Base-by-base conservation (phyloP, 1,139 yeast species). In the Saccharomyces hybrid region DNA sequence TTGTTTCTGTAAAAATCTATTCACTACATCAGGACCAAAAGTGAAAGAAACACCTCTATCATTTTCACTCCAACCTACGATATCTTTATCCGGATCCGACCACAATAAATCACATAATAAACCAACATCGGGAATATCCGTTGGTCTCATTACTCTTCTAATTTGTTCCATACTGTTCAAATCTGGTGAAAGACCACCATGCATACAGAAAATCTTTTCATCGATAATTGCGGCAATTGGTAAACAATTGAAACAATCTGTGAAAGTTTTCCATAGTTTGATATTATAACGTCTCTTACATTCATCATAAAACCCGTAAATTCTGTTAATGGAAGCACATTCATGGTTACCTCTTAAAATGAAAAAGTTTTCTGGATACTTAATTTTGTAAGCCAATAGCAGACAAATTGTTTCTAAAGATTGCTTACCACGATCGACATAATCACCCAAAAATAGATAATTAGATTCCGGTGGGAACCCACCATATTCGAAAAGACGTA, bases 41-140 rank as follows among this genome's bases (percentile, higher is more conserved):
- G 97, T 90, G 73, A 89, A 91, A n/a, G 96, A 88, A 56, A 91
- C 97, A 67, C 98, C 98, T 73, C 98, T 85, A 74, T 91, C 98
- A 71, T 91, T 91, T 75, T 91, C 98, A 61, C 95, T 86, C 98
- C 98, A 91, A 14, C 97, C 98, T 50, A 95, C 88, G 64, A 90
- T 89, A 73, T 89, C 96, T 74, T 91, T 90, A 73, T 91, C 98
- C 32, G 98, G 98, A 72, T 91, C 98, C 5, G 96, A 87, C 98
- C 98, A 91, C 66, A 91, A 80, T 72, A 91, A 81, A 73, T 91
- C 98, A 76, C 97, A 90, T 64, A 91, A 80, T 67, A 91, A 80
- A 29, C 98, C 97, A 60, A 88, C 95, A 73, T 91, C 98, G 54
- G 98, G 98, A 66, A 91, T 90, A 76, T 91, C 98, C 47, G 98